Evolutionary conservation across 495 filamentous ascomycete species (phyloP), one percentile per base, ranked within the genome.

Genomic region (Pseudotulostoma volvatum): DNA sequence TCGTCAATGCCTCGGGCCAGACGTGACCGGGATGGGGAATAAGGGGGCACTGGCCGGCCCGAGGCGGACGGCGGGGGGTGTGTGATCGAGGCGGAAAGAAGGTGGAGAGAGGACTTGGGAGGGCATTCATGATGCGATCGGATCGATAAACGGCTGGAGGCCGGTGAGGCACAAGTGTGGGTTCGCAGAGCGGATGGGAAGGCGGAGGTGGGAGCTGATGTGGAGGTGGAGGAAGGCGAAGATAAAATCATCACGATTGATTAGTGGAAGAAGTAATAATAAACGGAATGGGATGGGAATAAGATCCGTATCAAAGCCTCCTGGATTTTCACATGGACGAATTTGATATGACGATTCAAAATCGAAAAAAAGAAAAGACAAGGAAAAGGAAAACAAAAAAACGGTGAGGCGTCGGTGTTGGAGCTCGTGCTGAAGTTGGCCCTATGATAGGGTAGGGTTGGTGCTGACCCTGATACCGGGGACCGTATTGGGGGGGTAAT

Each of bases 231-330:
- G 37, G 65, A 67, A 34, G 63, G 56, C 44, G 65, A 66, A 14
- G 67, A 63, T 44, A 59, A 61, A 48, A 70, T 54, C 64, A 70
- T 68, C 42, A 52, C 47, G 44, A 18, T 54, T n/a, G n/a, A n/a
- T n/a, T n/a, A n/a, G n/a, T n/a, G n/a, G n/a, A n/a, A n/a, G n/a
- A n/a, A n/a, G n/a, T n/a, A n/a, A n/a, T n/a, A n/a, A n/a, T n/a
- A n/a, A n/a, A n/a, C n/a, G n/a, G n/a, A n/a, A n/a, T n/a, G n/a
- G n/a, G n/a, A n/a, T n/a, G n/a, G n/a, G n/a, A n/a, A n/a, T n/a
- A n/a, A n/a, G n/a, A n/a, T n/a, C n/a, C n/a, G n/a, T n/a, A n/a
- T n/a, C n/a, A n/a, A n/a, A n/a, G n/a, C n/a, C n/a, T n/a, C n/a
- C n/a, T n/a, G n/a, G n/a, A n/a, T n/a, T n/a, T n/a, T n/a, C n/a